These are phyloP conservation scores for Canna indica DNA, from an alignment of 176 grass and related monocot genomes.

Conservation along the genomic window DNA sequence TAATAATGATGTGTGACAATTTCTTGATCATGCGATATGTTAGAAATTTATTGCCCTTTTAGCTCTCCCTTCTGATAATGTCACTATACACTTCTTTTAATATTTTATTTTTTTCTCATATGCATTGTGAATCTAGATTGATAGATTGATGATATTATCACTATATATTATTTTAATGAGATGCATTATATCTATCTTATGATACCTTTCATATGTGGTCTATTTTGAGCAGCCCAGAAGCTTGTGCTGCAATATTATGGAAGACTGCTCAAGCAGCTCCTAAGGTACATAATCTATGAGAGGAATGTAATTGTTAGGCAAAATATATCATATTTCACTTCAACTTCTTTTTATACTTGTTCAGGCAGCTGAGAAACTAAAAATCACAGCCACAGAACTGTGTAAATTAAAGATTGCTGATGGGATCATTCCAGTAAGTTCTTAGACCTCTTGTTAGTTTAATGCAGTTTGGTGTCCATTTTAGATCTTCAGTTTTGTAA, in stretches of 20 bases:
- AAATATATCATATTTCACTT: background rate
- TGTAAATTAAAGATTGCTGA: conserved; percentile 30
- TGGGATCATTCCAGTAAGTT: conserved; percentile 35
- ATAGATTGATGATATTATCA: background rate
- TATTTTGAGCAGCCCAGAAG: conserved; percentile 30
- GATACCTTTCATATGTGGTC: background rate
- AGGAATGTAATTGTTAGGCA: background rate
- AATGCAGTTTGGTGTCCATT: too few species aligned
- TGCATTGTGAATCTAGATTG: background rate
- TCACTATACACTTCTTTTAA: background rate
- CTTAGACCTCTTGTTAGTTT: background rate
- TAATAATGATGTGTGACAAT: background rate
- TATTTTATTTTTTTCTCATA: background rate
- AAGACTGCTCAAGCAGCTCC: conserved; percentile 35
- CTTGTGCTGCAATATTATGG: conserved; percentile 40
- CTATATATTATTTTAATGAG: background rate
- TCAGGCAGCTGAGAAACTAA: conserved; percentile 36
- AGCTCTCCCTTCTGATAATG: background rate
- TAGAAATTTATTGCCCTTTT: background rate
- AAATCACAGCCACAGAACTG: conserved; percentile 26
- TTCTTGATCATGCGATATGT: background rate
- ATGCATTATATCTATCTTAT: background rate
- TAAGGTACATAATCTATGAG: conserved; percentile 14
- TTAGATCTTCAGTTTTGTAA: too few species aligned
- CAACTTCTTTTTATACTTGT: background rate